Evolutionary conservation across 257 asterid species (phyloP).

Genomic region (Solanum virginianum): DNA sequence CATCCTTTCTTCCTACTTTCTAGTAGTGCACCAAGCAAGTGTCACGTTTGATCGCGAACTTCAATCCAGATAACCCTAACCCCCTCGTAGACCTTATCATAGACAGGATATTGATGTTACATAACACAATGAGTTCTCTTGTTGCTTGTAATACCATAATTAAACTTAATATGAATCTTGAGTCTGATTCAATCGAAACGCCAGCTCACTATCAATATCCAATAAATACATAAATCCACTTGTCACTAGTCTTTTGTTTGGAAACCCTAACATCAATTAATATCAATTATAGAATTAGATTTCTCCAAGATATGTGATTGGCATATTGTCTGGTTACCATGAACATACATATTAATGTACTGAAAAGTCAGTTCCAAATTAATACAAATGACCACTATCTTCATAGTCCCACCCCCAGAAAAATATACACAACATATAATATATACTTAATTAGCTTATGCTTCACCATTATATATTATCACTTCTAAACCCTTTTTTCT

Average conservation of each 20-base stretch:
- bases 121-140: background rate
- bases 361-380: background rate
- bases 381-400: background rate
- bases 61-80: background rate
- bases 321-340: background rate
- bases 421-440: background rate
- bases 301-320: background rate
- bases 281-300: background rate
- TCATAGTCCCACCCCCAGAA: background rate
- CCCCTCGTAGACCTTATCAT: background rate
- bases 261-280: background rate
- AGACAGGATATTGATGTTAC: rapidly evolving
- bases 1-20: no score
- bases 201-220: background rate
- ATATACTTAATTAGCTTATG: background rate
- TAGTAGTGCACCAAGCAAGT: no score
- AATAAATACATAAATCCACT: background rate
- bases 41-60: background rate
- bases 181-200: no score
- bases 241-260: background rate
- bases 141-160: background rate
- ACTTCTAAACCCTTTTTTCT: background rate
- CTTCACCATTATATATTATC: background rate
- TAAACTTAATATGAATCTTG: no score
- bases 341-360: background rate